These are phyloP conservation scores for Tolypocladium nubicola DNA, from an alignment of 2,329 filamentous ascomycete species.

Conservation along the genomic window DNA sequence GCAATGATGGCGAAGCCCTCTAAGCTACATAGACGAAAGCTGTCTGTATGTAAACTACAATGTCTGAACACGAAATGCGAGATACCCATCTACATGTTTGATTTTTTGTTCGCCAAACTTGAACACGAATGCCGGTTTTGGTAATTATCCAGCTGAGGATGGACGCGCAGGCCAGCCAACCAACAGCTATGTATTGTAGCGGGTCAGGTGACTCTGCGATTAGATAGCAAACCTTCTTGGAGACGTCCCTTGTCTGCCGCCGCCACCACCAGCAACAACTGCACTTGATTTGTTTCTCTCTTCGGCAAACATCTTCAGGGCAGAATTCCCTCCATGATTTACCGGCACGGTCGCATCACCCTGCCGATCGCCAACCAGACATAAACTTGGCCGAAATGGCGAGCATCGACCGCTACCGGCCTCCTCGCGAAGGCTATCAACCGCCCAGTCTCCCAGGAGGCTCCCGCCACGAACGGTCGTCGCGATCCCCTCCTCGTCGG, in stretches of 20 bases:
- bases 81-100: not conserved
- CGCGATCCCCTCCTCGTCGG: conserved; percentile 39
- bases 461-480: conserved; percentile 29
- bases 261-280: not conserved
- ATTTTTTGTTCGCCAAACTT: not conserved
- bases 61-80: not conserved
- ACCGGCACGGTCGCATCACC: conserved; percentile 6
- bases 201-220: conserved; percentile 11
- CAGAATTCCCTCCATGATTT: conserved; percentile 13
- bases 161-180: not conserved
- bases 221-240: conserved; percentile 9
- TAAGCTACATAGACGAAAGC: conserved; percentile 13
- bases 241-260: not conserved
- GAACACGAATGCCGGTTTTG: not conserved
- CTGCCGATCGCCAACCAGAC: conserved; percentile 13
- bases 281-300: not conserved
- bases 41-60: not conserved
- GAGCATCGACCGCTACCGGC: conserved; percentile 49
- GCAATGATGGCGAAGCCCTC: conserved; percentile 58
- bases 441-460: conserved; percentile 34
- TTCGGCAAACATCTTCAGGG: not conserved
- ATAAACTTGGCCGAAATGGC: conserved; percentile 33
- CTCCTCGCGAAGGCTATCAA: conserved; percentile 46
- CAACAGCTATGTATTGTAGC: not conserved
- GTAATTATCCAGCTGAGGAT: not conserved